These are phyloP conservation scores for Fonsecaea nubica DNA, from an alignment of 2,329 filamentous ascomycete species.

Conservation along the genomic window DNA sequence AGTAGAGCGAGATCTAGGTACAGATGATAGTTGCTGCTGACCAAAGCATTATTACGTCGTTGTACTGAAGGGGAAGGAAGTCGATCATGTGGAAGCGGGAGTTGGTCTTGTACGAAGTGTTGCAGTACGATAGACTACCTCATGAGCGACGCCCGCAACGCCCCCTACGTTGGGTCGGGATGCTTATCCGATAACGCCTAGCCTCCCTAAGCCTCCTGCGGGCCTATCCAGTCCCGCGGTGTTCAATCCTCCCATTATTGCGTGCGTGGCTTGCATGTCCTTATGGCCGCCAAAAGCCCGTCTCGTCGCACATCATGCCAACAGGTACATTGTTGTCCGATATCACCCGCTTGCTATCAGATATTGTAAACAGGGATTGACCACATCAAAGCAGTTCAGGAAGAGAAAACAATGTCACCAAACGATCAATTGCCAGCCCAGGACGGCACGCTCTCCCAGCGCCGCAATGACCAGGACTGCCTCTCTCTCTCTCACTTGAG, in stretches of 20 bases:
- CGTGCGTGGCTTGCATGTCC: background rate
- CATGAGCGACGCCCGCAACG: no score
- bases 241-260: no score
- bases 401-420: background rate
- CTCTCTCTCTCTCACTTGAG: background rate
- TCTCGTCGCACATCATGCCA: background rate
- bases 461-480: background rate
- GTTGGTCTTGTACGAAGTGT: background rate
- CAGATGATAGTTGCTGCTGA: background rate
- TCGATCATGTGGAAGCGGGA: background rate
- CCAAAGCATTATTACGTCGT: background rate
- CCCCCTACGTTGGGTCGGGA: no score
- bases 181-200: slow-evolving; percentile 1
- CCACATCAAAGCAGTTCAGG: background rate
- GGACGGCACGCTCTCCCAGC: background rate
- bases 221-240: no score
- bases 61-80: background rate
- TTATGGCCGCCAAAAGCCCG: background rate
- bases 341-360: background rate
- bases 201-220: background rate
- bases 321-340: background rate
- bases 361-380: background rate
- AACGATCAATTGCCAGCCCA: background rate
- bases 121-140: background rate
- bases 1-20: background rate